Evolutionary conservation across 257 asterid genomes (phyloP).

Genomic region (Perilla frutescens): DNA sequence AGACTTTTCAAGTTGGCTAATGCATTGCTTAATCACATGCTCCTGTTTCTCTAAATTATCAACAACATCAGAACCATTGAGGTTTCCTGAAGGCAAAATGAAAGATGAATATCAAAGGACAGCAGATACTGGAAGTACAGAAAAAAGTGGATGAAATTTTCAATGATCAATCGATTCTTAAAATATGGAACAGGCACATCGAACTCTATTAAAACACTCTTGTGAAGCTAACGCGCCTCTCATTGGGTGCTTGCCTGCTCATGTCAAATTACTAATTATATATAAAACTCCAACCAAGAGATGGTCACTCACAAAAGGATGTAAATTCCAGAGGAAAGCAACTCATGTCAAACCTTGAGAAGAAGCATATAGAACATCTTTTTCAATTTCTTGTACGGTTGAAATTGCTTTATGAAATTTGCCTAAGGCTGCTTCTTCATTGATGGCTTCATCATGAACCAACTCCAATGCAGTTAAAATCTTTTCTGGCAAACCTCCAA

Average conservation of each 20-base stretch:
- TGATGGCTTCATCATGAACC: conserved; percentile 68
- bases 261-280: background rate
- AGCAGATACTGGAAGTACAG: conserved; percentile 1
- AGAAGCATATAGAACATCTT: conserved; percentile 59
- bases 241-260: conserved; percentile 5
- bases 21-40: conserved; percentile 60
- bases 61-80: conserved; percentile 56
- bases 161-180: background rate
- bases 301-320: conserved; percentile 24
- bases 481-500: conserved; percentile 84
- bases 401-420: conserved; percentile 66
- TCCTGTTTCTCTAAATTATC: conserved; percentile 80
- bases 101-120: conserved; percentile 30
- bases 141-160: conserved; percentile 13
- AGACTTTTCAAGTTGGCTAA: conserved; percentile 72
- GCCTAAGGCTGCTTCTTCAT: conserved; percentile 71
- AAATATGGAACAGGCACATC: conserved; percentile 1
- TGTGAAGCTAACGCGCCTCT: conserved; percentile 20
- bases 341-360: conserved; percentile 63
- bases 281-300: conserved; percentile 22
- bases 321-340: conserved; percentile 31
- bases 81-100: conserved; percentile 58
- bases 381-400: conserved; percentile 63
- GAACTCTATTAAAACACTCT: background rate
- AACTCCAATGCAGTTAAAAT: conserved; percentile 76